Conservation (phyloP, 2,329 filamentous ascomycete genomes). For the Scedosporium aurantiacum region DNA sequence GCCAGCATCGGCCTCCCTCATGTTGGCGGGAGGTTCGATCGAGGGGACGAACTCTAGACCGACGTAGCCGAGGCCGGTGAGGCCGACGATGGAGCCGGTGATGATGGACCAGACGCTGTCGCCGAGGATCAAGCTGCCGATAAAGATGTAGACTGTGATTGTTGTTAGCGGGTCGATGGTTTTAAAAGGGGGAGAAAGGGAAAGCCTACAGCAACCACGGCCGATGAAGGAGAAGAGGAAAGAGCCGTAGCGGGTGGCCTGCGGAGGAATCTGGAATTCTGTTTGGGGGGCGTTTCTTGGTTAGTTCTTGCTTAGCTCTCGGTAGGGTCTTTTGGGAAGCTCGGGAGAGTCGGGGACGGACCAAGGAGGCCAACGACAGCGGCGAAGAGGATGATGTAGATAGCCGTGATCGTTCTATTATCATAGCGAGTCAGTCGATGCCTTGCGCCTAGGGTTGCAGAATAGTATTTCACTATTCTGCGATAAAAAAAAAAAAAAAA, state of each 20-base stretch:
- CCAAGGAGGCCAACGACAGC: conserved; percentile 59
- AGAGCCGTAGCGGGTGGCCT: conserved; percentile 84
- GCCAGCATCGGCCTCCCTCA: conserved; percentile 65
- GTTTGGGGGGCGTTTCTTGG: conserved; percentile 1
- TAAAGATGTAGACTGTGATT: conserved; percentile 79
- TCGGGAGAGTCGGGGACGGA: conserved; percentile 14
- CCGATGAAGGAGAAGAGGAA: conserved; percentile 98
- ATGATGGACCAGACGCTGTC: conserved; percentile 56
- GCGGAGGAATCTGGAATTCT: conserved; percentile 93
- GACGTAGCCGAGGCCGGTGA: conserved; percentile 69
- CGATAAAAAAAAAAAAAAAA: neutral
- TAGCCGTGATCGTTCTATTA: conserved; percentile 50
- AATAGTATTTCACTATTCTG: neutral
- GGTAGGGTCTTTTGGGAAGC: neutral
- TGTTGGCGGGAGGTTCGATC: conserved; percentile 70
- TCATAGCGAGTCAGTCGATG: neutral
- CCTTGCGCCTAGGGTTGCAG: no score
- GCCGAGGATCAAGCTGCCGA: conserved; percentile 76
- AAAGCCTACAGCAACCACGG: conserved; percentile 75
- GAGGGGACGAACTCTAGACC: conserved; percentile 67
- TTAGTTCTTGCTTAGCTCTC: neutral
- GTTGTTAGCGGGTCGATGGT: conserved; percentile 5
- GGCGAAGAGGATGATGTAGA: conserved; percentile 87
- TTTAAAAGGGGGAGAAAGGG: neutral
- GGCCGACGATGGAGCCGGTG: conserved; percentile 64